A percentile compares a stretch with the other conserved stretches of the same genome.
phyloP scores from a whole-genome alignment of 768 basidiomycete species.

The Boletus sensibilis region DNA sequence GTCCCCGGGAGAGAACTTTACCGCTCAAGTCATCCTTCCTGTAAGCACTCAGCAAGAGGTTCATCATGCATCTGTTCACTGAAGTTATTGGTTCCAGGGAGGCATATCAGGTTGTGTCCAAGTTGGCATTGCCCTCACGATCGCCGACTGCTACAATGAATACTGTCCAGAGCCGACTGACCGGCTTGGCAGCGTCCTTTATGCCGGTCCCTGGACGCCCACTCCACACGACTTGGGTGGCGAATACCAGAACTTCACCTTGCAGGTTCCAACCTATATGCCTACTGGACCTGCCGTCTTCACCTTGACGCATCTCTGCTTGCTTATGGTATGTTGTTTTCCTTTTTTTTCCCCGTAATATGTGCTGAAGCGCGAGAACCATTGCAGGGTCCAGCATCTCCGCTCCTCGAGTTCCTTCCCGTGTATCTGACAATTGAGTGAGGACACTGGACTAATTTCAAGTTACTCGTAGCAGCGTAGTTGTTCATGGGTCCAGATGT shows the following conservation, averaged over 20 bases:
- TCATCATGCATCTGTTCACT: not conserved
- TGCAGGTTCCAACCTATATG: slow-evolving; percentile 13
- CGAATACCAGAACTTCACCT: slow-evolving; percentile 32
- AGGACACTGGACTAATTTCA: not conserved
- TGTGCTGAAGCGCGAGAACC: not conserved
- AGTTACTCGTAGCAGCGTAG: not conserved
- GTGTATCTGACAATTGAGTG: slow-evolving; percentile 19
- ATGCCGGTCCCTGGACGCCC: slow-evolving; percentile 30
- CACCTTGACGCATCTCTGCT: slow-evolving; percentile 30
- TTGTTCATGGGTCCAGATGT: not conserved
- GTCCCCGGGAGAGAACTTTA: slow-evolving; percentile 16
- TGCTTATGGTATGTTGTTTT: slow-evolving; percentile 26
- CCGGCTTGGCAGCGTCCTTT: slow-evolving; percentile 26
- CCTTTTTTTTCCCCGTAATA: not conserved
- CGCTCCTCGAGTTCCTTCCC: slow-evolving; percentile 31
- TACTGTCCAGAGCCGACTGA: slow-evolving; percentile 23
- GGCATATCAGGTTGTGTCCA: slow-evolving; percentile 21
- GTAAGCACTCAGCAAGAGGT: slow-evolving; percentile 10
- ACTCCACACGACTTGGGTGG: slow-evolving; percentile 17
- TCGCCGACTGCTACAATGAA: slow-evolving; percentile 19
- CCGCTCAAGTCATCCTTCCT: slow-evolving; percentile 19
- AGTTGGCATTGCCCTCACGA: slow-evolving; percentile 33
- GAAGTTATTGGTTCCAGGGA: slow-evolving; percentile 2
- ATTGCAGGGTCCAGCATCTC: slow-evolving; percentile 23
- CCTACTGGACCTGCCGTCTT: slow-evolving; percentile 26